Evolutionary conservation across 257 asterid genomes (phyloP).

Genomic region (Craterostigma plantagineum): DNA sequence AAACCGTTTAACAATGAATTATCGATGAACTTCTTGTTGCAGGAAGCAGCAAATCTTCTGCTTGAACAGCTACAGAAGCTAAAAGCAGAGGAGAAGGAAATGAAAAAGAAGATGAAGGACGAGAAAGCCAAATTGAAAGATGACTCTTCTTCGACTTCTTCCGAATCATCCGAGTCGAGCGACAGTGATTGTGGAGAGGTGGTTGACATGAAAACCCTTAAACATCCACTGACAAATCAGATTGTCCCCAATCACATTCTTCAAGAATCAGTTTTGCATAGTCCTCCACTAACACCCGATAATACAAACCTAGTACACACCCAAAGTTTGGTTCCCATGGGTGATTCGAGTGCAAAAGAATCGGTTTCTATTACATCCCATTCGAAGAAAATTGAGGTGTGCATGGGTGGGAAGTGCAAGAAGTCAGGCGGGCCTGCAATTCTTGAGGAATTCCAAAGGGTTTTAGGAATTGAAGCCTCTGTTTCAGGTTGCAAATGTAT

Average conservation of each 20-base stretch:
- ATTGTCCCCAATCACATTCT: slow-evolving; percentile 5
- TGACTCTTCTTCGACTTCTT: slow-evolving; percentile 30
- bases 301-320: neutral
- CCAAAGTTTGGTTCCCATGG: slow-evolving; percentile 1
- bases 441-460: slow-evolving; percentile 40
- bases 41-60: slow-evolving; percentile 49
- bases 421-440: slow-evolving; percentile 36
- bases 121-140: slow-evolving; percentile 24
- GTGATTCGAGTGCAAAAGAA: neutral
- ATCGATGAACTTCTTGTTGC: neutral
- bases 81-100: slow-evolving; percentile 26
- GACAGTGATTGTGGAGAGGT: slow-evolving; percentile 50
- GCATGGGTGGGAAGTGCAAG: slow-evolving; percentile 96
- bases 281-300: neutral
- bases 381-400: slow-evolving; percentile 48
- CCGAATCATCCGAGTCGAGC: slow-evolving; percentile 40
- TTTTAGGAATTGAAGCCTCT: slow-evolving; percentile 36
- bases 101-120: slow-evolving; percentile 25
- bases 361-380: slow-evolving; percentile 1
- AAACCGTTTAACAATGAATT: neutral
- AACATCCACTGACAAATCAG: slow-evolving; percentile 4
- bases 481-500: slow-evolving; percentile 81
- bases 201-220: slow-evolving; percentile 18
- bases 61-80: slow-evolving; percentile 35
- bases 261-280: neutral